Percentiles rank a stretch among this genome's conserved stretches.
Evolutionary conservation across 2,329 filamentous ascomycete species (phyloP).

Genomic region (Cylindrodendrum hubeiense): DNA sequence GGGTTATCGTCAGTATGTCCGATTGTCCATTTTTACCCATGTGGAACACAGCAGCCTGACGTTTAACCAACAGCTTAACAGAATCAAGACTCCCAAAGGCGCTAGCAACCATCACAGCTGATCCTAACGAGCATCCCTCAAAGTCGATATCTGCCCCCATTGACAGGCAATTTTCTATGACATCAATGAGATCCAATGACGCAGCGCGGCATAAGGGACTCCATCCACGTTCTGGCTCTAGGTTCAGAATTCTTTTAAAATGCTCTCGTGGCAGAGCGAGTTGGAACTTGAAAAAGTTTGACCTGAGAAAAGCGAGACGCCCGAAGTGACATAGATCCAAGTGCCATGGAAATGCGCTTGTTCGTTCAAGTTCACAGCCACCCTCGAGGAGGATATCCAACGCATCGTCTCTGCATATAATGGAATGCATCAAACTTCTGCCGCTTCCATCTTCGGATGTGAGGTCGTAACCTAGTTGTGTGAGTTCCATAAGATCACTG

Average conservation of each 20-base stretch:
- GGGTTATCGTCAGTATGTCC: slow-evolving; percentile 51
- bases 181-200: background rate
- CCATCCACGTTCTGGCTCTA: slow-evolving; percentile 23
- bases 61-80: background rate
- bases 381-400: background rate
- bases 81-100: slow-evolving; percentile 14
- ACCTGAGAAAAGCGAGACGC: background rate
- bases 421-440: slow-evolving; percentile 15
- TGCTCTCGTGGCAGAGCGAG: accelerated
- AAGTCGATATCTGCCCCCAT: slow-evolving; percentile 15
- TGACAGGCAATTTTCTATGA: slow-evolving; percentile 13
- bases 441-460: background rate
- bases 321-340: background rate
- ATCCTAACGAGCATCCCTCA: slow-evolving; percentile 21
- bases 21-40: background rate
- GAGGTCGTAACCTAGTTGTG: background rate
- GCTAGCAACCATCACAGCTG: slow-evolving; percentile 24
- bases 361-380: background rate
- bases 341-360: slow-evolving; percentile 22
- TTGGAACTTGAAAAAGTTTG: background rate
- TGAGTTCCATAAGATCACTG: accelerated
- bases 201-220: slow-evolving; percentile 26
- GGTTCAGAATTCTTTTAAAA: slow-evolving; percentile 12
- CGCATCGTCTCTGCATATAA: background rate
- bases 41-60: background rate